Percentiles rank a stretch among this genome's conserved stretches.
These are phyloP conservation scores for Microthlaspi erraticum DNA, from an alignment of 345 rosid genomes.

Conservation along the genomic window DNA sequence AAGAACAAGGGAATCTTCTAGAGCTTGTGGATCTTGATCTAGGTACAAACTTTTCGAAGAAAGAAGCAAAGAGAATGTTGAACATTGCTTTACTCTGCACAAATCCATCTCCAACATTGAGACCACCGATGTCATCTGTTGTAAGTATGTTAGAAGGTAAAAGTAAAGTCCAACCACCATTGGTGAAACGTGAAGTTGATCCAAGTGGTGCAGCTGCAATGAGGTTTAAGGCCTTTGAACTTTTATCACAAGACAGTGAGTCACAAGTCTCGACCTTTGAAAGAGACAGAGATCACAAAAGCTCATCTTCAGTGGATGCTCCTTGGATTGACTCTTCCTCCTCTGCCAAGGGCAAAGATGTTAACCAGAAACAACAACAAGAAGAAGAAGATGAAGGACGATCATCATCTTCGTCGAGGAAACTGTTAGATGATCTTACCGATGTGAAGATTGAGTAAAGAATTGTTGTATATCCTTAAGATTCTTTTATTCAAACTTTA, in stretches of 20 bases:
- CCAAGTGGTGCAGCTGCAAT: constrained; percentile 53
- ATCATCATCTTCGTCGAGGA: constrained; percentile 36
- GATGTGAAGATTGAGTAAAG: constrained; percentile 38
- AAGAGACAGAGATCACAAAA: constrained; percentile 47
- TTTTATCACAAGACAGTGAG: constrained; percentile 68
- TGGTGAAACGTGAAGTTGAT: constrained; percentile 58
- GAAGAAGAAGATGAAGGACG: constrained; percentile 11
- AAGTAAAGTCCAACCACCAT: constrained; percentile 67
- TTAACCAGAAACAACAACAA: constrained; percentile 25
- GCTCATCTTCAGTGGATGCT: constrained; percentile 62
- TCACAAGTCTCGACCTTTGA: constrained; percentile 50
- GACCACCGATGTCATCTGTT: constrained; percentile 85
- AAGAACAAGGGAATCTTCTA: constrained; percentile 89
- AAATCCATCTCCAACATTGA: constrained; percentile 82
- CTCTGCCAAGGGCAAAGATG: constrained; percentile 51
- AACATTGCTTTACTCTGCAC: constrained; percentile 83
- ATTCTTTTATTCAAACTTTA: not conserved
- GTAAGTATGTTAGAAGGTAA: constrained; percentile 87
- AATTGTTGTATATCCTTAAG: constrained; percentile 5
- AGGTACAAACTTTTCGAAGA: constrained; percentile 56
- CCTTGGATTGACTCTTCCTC: constrained; percentile 67
- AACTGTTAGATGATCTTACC: constrained; percentile 37
- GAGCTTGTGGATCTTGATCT: constrained; percentile 82
- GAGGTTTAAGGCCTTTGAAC: constrained; percentile 81
- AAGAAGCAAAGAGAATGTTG: constrained; percentile 73